Conservation (phyloP, 176 grass and related monocot species). For the Musa acuminata region DNA sequence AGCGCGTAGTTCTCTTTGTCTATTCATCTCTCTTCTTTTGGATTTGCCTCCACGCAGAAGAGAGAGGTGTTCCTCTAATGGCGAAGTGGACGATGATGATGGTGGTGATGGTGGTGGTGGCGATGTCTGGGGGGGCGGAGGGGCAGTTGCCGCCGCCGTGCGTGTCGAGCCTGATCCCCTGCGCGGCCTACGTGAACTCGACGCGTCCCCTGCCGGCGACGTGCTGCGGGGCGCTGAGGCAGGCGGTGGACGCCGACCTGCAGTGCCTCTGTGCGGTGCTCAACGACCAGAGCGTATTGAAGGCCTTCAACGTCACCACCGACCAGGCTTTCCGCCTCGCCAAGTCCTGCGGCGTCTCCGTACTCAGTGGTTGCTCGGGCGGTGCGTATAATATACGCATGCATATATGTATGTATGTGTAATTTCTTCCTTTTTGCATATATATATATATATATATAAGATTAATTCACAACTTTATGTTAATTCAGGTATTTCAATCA, state of each 20-base stretch:
- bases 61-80: too few relatives aligned
- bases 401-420: too few relatives aligned
- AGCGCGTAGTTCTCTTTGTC: too few relatives aligned
- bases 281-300: neutral
- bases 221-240: conserved; percentile 7
- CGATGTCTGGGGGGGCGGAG: neutral
- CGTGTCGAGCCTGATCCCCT: neutral
- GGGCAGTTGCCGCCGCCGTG: neutral
- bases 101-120: neutral
- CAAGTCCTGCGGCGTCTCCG: neutral
- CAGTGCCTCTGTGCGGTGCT: conserved; percentile 8
- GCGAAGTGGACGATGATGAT: neutral
- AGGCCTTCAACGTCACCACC: neutral
- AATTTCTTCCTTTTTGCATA: too few relatives aligned
- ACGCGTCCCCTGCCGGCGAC: neutral
- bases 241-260: neutral
- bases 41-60: too few relatives aligned
- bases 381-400: too few relatives aligned
- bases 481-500: too few relatives aligned
- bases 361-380: neutral
- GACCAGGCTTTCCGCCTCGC: neutral
- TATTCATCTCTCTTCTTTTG: too few relatives aligned
- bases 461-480: too few relatives aligned
- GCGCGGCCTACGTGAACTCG: conserved; percentile 10
- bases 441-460: too few relatives aligned